Percentiles rank a stretch among this genome's conserved stretches.
Conservation (phyloP, 331 rosid species). For the Cydonia oblonga region DNA sequence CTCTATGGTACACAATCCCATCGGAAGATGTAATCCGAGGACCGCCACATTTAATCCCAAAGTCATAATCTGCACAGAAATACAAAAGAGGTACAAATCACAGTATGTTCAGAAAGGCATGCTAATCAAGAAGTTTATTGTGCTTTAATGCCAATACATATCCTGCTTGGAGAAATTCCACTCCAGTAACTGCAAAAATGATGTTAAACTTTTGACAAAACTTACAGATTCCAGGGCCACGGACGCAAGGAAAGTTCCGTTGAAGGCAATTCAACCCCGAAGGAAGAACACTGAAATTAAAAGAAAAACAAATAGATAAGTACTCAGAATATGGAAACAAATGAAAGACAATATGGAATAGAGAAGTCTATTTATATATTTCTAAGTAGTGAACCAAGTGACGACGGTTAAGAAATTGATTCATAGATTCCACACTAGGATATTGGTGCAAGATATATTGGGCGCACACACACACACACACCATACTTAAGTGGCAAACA, state of each 20-base stretch:
- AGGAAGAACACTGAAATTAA: conserved; percentile 43
- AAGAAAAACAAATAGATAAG: neutral
- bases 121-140: neutral
- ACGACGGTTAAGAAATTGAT: too few relatives aligned
- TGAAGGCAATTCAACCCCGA: conserved; percentile 60
- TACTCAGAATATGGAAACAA: neutral
- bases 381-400: too few relatives aligned
- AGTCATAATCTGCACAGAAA: conserved; percentile 42
- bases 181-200: neutral
- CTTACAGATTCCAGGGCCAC: conserved; percentile 43
- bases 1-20: conserved; percentile 31
- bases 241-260: conserved; percentile 44
- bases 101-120: neutral
- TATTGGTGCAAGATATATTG: too few relatives aligned
- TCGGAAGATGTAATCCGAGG: conserved; percentile 25
- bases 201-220: neutral
- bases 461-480: too few relatives aligned
- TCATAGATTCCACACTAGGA: too few relatives aligned
- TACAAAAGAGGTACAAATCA: neutral
- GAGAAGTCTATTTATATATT: neutral
- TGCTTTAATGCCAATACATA: neutral
- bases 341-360: neutral
- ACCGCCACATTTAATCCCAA: conserved; percentile 74
- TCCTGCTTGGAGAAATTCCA: neutral
- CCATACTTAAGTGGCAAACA: neutral